Base-by-base conservation (phyloP, 345 rosid genomes). In the Populus deltoides region DNA sequence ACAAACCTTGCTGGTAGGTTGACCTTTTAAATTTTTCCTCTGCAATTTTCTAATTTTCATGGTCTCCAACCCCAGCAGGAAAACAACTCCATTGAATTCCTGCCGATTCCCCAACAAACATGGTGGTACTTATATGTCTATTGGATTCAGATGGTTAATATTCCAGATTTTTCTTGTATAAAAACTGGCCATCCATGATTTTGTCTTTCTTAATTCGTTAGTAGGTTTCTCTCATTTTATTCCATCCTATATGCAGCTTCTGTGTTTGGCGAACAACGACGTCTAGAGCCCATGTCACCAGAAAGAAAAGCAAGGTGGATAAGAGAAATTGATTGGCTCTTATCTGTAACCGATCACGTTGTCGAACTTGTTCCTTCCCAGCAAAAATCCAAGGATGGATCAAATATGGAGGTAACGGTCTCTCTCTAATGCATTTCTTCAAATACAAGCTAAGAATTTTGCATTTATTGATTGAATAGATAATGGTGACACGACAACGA, bases 401-500 rank as follows among this genome's bases (percentile, higher is more conserved):
- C 77, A 8, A 78, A 25, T 41, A 86, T 86, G 82, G 85, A 82
- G 82, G 85, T 77, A 51, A 78, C 41, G 20, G 12, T 12, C 24
- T n/a, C 63, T 12, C 39, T 74, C 63, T 25, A 2, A 13, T 73
- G 17, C 8, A 70, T 62, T 25, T 63, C 80, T 24, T 17, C 31
- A 15, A 17, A 18, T 5, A 7, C 16, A 71, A 27, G 4, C 24
- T 24, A 62, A 70, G 25, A 24, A 49, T 15, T 9, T n/a, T 16
- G 3, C 66, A 20, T 29, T 75, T 33, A n/a, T 61, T 66, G 15
- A 38, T 80, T 77, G 29, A 18, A 69, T 75, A 96, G 99, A 88
- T 97, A 33, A 94, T 94, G 99, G 80, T 82, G 69, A 94, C 97
- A 47, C 81, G 86, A 74, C 97, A 97, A 81, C 84, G 99, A 68